A percentile compares a stretch with the other conserved stretches of the same genome.
Evolutionary conservation across 2,329 filamentous ascomycete genomes (phyloP).

Genomic region (Penicillium concentricum): DNA sequence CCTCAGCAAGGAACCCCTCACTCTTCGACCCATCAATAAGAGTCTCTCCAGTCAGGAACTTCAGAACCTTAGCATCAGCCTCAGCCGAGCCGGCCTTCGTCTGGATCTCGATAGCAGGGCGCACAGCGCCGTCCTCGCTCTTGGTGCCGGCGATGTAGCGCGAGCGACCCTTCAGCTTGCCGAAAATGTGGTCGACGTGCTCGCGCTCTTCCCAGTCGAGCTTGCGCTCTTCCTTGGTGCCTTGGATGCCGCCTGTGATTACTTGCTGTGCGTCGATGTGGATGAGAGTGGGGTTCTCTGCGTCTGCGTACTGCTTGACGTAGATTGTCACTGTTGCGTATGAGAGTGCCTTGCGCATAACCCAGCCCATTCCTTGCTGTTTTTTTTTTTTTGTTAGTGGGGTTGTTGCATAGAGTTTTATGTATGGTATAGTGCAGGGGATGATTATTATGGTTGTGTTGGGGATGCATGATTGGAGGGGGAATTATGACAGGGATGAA

Average conservation of each 20-base stretch:
- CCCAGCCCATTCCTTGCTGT: slow-evolving; percentile 67
- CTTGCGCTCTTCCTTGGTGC: slow-evolving; percentile 59
- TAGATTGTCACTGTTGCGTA: slow-evolving; percentile 67
- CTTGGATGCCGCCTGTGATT: slow-evolving; percentile 68
- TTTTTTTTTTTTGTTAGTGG: slow-evolving; percentile 11
- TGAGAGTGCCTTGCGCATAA: slow-evolving; percentile 70
- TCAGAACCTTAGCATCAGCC: slow-evolving; percentile 38
- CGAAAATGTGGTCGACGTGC: slow-evolving; percentile 79
- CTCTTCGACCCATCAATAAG: slow-evolving; percentile 57
- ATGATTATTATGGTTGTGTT: background rate
- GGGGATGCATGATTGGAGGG: background rate
- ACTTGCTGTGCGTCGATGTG: slow-evolving; percentile 73
- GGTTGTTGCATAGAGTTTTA: background rate
- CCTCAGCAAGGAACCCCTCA: slow-evolving; percentile 60
- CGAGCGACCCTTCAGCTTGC: slow-evolving; percentile 63
- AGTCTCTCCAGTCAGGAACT: slow-evolving; percentile 42
- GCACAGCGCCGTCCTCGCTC: slow-evolving; percentile 39
- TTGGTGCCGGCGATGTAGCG: slow-evolving; percentile 47
- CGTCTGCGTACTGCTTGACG: slow-evolving; percentile 55
- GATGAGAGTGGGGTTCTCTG: slow-evolving; percentile 44
- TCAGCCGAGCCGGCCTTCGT: slow-evolving; percentile 40
- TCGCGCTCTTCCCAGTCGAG: slow-evolving; percentile 61
- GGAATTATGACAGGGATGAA: background rate
- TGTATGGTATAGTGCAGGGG: background rate
- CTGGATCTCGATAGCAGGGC: slow-evolving; percentile 35